phyloP scores from a whole-genome alignment of 192 early-diverging fungal species.

The Chytriomyces hyalinus region DNA sequence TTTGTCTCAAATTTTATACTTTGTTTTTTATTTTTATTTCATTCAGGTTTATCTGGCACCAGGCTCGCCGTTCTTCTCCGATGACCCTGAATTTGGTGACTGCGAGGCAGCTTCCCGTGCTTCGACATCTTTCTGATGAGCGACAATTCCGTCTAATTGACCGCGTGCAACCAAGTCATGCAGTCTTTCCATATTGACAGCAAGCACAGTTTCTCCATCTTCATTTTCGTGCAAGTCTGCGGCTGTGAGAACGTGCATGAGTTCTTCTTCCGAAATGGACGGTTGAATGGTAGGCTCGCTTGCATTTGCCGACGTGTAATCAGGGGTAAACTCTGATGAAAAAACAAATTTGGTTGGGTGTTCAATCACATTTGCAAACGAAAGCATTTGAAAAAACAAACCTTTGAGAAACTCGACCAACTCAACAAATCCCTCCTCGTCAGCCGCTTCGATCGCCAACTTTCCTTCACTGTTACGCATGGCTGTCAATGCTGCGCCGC shows the following conservation, averaged over 20 bases:
- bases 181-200: constrained; percentile 13
- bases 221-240: constrained; percentile 20
- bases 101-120: neutral
- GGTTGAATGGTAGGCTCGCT: neutral
- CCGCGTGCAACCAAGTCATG: constrained; percentile 10
- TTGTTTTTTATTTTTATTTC: neutral
- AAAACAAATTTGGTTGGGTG: neutral
- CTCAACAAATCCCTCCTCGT: constrained; percentile 10
- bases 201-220: neutral
- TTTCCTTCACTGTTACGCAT: neutral
- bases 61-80: neutral
- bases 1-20: neutral
- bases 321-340: neutral
- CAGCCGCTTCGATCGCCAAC: constrained; percentile 7
- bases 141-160: constrained; percentile 14
- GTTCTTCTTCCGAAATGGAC: constrained; percentile 8
- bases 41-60: neutral
- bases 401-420: constrained; percentile 8
- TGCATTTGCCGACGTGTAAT: constrained; percentile 3
- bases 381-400: neutral
- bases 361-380: too few species aligned
- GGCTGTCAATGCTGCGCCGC: neutral
- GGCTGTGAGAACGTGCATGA: constrained; percentile 8
- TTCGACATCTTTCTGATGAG: neutral
- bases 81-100: neutral